Evolutionary conservation across 2,329 filamentous ascomycete species (phyloP).

Genomic region (Arthrinium puccinioides): DNA sequence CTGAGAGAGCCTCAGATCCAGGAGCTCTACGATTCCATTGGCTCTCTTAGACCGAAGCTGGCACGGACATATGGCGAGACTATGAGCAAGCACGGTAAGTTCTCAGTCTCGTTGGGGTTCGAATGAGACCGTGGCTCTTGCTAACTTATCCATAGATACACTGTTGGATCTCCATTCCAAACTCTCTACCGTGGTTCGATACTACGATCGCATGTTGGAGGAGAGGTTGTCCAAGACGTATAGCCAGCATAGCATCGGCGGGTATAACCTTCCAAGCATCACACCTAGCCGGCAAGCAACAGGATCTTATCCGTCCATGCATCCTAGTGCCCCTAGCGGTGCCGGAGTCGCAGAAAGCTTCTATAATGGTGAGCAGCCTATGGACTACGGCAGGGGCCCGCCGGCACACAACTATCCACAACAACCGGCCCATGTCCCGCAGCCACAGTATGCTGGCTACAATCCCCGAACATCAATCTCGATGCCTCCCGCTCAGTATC

Average conservation of each 20-base stretch:
- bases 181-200: slow-evolving; percentile 88
- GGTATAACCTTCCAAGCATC: slow-evolving; percentile 51
- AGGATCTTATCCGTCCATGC: slow-evolving; percentile 66
- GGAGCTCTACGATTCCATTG: slow-evolving; percentile 95
- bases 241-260: slow-evolving; percentile 66
- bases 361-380: slow-evolving; percentile 61
- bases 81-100: slow-evolving; percentile 95
- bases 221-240: slow-evolving; percentile 91
- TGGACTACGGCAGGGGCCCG: slow-evolving; percentile 37
- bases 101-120: neutral
- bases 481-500: slow-evolving; percentile 34
- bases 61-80: slow-evolving; percentile 95
- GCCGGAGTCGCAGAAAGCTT: slow-evolving; percentile 65
- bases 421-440: slow-evolving; percentile 34
- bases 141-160: slow-evolving; percentile 58
- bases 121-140: too few species aligned
- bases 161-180: slow-evolving; percentile 92
- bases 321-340: slow-evolving; percentile 40
- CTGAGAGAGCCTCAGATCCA: slow-evolving; percentile 96
- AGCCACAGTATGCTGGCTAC: slow-evolving; percentile 37
- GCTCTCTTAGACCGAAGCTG: slow-evolving; percentile 84
- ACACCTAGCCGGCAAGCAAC: slow-evolving; percentile 43
- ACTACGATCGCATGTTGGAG: slow-evolving; percentile 97
- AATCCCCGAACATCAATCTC: slow-evolving; percentile 32
- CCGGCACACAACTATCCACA: slow-evolving; percentile 47